These are phyloP conservation scores for Fraxinus baroniana DNA, from an alignment of 305 asterid genomes.

Conservation along the genomic window DNA sequence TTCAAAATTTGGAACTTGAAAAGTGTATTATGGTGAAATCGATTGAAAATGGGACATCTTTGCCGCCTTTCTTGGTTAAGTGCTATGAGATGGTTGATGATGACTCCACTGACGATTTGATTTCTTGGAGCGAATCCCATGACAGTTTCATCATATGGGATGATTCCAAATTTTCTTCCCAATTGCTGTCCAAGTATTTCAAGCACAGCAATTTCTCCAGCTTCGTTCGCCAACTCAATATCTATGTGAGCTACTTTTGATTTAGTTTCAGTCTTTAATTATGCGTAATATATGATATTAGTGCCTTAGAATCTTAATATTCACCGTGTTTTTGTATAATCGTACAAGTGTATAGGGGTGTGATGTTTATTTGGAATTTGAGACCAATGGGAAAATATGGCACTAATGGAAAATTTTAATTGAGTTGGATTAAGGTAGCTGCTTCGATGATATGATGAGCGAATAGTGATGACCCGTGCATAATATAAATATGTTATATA, in stretches of 20 bases:
- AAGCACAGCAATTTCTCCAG: slow-evolving; percentile 91
- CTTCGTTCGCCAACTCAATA: slow-evolving; percentile 88
- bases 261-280: not conserved
- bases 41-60: slow-evolving; percentile 62
- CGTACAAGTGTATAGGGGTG: not conserved
- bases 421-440: not conserved
- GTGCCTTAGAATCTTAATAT: too few relatives aligned
- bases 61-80: slow-evolving; percentile 82
- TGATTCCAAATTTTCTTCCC: slow-evolving; percentile 57
- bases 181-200: slow-evolving; percentile 81
- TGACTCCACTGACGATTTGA: slow-evolving; percentile 70
- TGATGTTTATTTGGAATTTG: not conserved
- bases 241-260: slow-evolving; percentile 60
- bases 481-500: not conserved
- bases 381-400: not conserved
- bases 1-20: too few relatives aligned
- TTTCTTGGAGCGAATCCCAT: slow-evolving; percentile 68
- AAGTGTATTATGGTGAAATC: slow-evolving; percentile 68
- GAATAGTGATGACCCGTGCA: not conserved
- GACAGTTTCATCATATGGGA: slow-evolving; percentile 80
- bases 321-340: not conserved
- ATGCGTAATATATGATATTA: not conserved
- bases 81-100: slow-evolving; percentile 87
- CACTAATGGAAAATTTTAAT: not conserved
- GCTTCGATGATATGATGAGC: not conserved